phyloP scores from a whole-genome alignment of 139 green algal species.

The Diplosphaera chodatii region DNA sequence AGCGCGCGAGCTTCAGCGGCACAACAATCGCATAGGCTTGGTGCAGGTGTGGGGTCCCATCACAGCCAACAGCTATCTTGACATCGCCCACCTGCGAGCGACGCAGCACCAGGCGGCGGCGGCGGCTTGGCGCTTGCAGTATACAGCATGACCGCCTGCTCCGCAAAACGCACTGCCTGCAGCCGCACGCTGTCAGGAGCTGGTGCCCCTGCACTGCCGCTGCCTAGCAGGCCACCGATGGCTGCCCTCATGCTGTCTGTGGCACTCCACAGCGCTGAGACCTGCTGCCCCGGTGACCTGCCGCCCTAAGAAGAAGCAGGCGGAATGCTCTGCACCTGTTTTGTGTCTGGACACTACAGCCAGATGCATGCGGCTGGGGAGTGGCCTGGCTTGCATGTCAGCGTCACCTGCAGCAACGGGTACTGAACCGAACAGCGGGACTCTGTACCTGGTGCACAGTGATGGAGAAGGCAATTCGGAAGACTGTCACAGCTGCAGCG shows the following conservation, averaged over 20 bases:
- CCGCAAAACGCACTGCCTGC: conserved; percentile 30
- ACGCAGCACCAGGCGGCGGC: background rate
- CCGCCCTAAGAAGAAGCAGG: no score
- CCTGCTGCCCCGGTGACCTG: background rate
- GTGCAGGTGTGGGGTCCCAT: no score
- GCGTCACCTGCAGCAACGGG: no score
- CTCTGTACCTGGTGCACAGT: conserved; percentile 1
- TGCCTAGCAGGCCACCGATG: conserved; percentile 2
- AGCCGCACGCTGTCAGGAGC: conserved; percentile 20
- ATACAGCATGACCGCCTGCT: conserved; percentile 33
- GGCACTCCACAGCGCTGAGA: conserved; percentile 19
- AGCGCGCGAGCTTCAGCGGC: no score
- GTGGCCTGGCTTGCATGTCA: no score
- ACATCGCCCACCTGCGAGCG: background rate
- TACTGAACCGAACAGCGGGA: background rate
- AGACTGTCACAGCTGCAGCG: conserved; percentile 1
- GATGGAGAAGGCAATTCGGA: conserved; percentile 8
- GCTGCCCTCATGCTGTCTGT: conserved; percentile 7
- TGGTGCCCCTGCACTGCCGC: background rate
- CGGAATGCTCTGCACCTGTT: no score
- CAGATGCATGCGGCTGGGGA: no score
- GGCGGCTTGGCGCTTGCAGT: conserved; percentile 30
- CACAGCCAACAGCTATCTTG: no score
- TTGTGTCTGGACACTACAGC: no score
- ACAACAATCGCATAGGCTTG: no score